Conservation (phyloP, 768 basidiomycete species). For the Hygrocybe punicea region DNA sequence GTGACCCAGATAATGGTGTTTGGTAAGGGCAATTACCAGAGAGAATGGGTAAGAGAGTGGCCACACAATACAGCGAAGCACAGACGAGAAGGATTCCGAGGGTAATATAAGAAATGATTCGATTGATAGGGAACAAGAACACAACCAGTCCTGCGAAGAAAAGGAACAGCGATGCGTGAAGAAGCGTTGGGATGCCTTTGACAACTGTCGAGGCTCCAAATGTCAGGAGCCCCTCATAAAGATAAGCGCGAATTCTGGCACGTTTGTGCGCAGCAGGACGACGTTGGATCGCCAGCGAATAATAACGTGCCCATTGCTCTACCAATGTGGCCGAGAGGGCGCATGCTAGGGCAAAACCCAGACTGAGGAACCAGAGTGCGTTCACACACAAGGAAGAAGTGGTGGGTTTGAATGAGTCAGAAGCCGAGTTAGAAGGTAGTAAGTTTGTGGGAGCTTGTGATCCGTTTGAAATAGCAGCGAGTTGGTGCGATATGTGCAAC, state of each 20-base stretch:
- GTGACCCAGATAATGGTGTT: background rate
- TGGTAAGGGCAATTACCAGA: background rate
- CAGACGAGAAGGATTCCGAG: background rate
- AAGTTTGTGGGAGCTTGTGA: background rate
- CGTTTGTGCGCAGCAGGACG: background rate
- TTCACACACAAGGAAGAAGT: slow-evolving; percentile 34
- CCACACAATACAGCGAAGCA: background rate
- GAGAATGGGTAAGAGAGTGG: background rate
- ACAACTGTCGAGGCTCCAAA: slow-evolving; percentile 42
- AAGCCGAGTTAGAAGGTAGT: background rate
- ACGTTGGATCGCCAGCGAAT: slow-evolving; percentile 26
- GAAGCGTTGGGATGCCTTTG: slow-evolving; percentile 42
- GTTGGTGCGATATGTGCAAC: background rate
- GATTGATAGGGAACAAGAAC: slow-evolving; percentile 42
- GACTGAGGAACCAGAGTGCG: slow-evolving; percentile 45
- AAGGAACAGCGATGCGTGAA: slow-evolving; percentile 48
- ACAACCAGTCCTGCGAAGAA: slow-evolving; percentile 49
- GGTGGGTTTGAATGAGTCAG: background rate
- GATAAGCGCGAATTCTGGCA: slow-evolving; percentile 3
- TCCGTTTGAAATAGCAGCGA: background rate
- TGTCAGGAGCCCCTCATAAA: slow-evolving; percentile 26
- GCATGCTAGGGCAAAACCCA: slow-evolving; percentile 41
- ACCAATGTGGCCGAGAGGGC: slow-evolving; percentile 46
- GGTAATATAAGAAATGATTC: slow-evolving; percentile 19
- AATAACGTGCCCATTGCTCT: slow-evolving; percentile 45